Base-by-base conservation (phyloP, 805 yeast genomes). In the Zygotorulaspora florentina region DNA sequence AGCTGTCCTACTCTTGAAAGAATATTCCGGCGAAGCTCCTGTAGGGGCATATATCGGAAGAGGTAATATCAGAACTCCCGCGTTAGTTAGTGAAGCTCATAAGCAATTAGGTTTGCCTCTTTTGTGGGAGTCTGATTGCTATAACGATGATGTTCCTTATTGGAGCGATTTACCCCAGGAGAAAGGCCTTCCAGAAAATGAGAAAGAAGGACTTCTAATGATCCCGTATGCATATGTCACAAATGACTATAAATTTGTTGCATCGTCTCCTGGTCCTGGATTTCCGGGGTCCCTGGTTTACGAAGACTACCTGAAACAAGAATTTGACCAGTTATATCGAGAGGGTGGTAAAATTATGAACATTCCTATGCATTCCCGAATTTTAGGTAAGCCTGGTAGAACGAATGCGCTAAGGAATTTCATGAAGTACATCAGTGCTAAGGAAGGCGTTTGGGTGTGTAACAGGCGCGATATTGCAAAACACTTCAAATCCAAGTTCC, bases 61-160 rank as follows among this genome's bases (percentile, higher is more conserved):
- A 35, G 38, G 38, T 2, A 35, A 35, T 35, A 35, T 35, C n/a
- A 12, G 12, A 4, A 35, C 38, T 13, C 38, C 38, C 2, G 12
- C 12, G 2, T 17, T 35, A 20, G 38, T 35, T 11, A 35, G 12
- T 2, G 38, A 35, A 11, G 38, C 38, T 3, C 38, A 35, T 15
- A 35, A 35, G 5, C 38, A 35, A 35, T 35, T 35, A 15, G 38
- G 38, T 3, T 11, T 35, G 23, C 38, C 38, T 15, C 38, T 35
- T 11, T 17, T 35, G 38, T 35, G 38, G 38, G 38, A 35, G 15
- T 35, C 38, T 11, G 38, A 35, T 35, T 35, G 38, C 12, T 35
- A 35, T 15, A 35, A 35, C 17, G 38, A 35, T 35, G 38, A 35
- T 35, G 38, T 35, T 35, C 38, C 38, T 3, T 35, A 11, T 15